Base-by-base conservation (phyloP, 1,284 basidiomycete genomes). In the Sporisorium exsertum region DNA sequence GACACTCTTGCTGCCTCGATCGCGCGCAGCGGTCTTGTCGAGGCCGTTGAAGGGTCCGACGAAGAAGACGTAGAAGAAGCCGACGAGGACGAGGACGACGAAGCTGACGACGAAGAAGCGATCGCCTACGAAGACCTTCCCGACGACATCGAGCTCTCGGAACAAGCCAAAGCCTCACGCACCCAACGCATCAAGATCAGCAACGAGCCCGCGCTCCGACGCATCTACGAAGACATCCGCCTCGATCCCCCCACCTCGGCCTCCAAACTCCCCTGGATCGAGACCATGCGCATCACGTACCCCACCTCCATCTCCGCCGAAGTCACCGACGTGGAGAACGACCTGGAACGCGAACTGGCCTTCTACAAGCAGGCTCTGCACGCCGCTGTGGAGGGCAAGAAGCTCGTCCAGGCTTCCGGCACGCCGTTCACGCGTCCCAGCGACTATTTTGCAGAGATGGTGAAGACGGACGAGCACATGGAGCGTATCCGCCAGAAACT, bases 381-480 rank as follows among this genome's bases (percentile, higher is more conserved):
- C 77, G 88, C 91, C 35, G 94, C 93, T 12, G 90, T 92, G 53
- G 87, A 89, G 43, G 95, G 94, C 0, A 91, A 91, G 54, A 85
- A 89, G 22, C 90, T 94, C 32, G 93, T 94, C 51, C 91, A 92
- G 81, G 90, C 92, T 76, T 89, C 90, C 50, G 87, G 87, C 47
- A 89, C 96, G 74, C 91, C 94, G 1, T 99, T 97, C 87, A 92
- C 92, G 12, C 92, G 97, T n/a, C 96, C 96, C 0, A 81, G 89
- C 0, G 97, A 99, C 87, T 99, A 95, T 86, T 99, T 97, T 82
- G 96, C 96, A 22, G 96, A 99, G 87, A 99, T 99, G 96, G 92
- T 98, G 81, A 99, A 99, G 87, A 92, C 92, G 27, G 97, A 99
- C 83, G 89, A 93, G 24, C 97, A 99, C 87, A 99, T 99, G 97